Conservation (phyloP, 768 basidiomycete genomes). For the Psilocybe sp. region DNA sequence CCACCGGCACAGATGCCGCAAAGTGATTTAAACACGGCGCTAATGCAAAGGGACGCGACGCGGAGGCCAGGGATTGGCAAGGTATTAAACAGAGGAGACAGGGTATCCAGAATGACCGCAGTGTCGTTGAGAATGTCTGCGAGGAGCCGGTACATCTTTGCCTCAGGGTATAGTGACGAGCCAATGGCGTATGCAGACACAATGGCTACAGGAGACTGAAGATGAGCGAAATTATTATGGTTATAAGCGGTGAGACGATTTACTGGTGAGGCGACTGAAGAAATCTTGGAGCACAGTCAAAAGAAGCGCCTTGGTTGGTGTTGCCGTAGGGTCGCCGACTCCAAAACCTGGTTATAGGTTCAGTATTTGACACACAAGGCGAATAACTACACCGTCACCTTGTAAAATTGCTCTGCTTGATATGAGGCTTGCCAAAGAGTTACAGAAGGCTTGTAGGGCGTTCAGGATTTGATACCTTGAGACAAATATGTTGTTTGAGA, state of each 20-base stretch:
- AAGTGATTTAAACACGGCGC: constrained; percentile 54
- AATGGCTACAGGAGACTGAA: constrained; percentile 44
- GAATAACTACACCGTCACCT: constrained; percentile 32
- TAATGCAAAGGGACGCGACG: constrained; percentile 50
- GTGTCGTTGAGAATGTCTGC: constrained; percentile 67
- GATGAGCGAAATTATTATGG: not conserved
- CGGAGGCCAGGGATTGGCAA: constrained; percentile 40
- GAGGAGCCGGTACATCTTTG: constrained; percentile 65
- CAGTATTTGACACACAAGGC: not conserved
- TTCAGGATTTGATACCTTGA: constrained; percentile 67
- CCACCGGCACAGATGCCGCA: constrained; percentile 67
- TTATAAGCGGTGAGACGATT: constrained; percentile 15
- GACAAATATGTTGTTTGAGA: constrained; percentile 3
- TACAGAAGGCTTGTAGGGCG: constrained; percentile 68
- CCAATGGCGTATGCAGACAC: constrained; percentile 59
- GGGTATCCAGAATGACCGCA: constrained; percentile 54
- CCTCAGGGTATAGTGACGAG: constrained; percentile 64
- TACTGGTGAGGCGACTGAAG: constrained; percentile 62
- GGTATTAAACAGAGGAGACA: constrained; percentile 53
- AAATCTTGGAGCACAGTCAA: constrained; percentile 66
- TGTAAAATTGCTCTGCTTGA: constrained; percentile 68
- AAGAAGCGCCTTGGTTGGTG: constrained; percentile 63
- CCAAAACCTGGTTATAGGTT: constrained; percentile 47
- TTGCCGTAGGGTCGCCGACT: constrained; percentile 65
- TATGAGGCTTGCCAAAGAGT: constrained; percentile 58